Evolutionary conservation across 176 grass and related monocot species (phyloP).

Genomic region (Avena sativa): DNA sequence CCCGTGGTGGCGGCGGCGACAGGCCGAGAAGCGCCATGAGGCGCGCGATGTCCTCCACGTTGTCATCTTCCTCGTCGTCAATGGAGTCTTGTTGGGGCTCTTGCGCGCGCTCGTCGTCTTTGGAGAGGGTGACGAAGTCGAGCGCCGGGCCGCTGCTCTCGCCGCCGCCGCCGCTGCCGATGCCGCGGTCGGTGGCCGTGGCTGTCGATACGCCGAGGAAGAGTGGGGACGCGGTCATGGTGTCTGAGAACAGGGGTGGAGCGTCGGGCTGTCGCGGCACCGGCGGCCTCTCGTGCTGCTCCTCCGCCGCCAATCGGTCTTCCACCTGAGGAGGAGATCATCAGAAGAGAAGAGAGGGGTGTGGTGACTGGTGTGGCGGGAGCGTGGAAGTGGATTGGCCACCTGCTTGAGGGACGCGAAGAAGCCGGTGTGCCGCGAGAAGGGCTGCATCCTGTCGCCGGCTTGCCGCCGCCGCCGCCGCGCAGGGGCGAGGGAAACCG

Average conservation of each 20-base stretch:
- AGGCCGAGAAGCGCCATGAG: conserved; percentile 61
- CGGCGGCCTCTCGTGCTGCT: neutral
- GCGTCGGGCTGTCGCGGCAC: neutral
- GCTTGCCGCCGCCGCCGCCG: neutral
- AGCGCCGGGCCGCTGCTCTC: conserved; percentile 58
- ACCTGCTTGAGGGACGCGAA: conserved; percentile 69
- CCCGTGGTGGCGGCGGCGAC: neutral
- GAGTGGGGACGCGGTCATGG: conserved; percentile 53
- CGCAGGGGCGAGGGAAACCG: neutral
- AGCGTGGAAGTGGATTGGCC: neutral
- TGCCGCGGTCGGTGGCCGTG: neutral
- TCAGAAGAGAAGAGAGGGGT: neutral
- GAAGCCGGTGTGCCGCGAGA: conserved; percentile 55
- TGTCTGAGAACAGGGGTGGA: neutral
- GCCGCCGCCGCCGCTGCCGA: neutral
- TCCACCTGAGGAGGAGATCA: conserved; percentile 49
- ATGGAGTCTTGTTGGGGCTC: neutral
- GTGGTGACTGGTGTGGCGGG: neutral
- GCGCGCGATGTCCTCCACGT: conserved; percentile 48
- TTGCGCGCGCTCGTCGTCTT: neutral
- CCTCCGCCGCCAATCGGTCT: conserved; percentile 51
- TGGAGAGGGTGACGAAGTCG: conserved; percentile 59
- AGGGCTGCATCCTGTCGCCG: conserved; percentile 43
- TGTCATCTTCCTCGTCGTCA: neutral
- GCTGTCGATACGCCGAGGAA: conserved; percentile 43